Evolutionary conservation across 2,329 filamentous ascomycete species (phyloP).

Genomic region (Hawksworthiomyces lignivorus): DNA sequence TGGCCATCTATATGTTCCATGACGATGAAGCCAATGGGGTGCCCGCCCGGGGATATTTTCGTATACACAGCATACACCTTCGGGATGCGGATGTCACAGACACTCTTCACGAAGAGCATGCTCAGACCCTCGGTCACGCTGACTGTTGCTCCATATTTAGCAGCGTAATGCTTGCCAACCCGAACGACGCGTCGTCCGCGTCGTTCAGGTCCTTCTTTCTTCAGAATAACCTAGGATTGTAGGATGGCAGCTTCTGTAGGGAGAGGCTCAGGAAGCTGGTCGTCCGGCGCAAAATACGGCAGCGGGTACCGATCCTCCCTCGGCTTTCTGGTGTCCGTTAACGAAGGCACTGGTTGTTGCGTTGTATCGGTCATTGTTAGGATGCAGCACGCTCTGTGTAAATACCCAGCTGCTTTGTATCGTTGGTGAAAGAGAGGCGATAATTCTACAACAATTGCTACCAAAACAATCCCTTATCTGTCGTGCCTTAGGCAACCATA

Average conservation of each 20-base stretch:
- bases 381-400: too few species aligned
- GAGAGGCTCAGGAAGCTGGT: background rate
- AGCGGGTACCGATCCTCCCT: background rate
- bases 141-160: background rate
- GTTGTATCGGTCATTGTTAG: too few species aligned
- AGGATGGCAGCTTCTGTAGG: background rate
- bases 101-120: background rate
- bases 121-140: background rate
- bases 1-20: background rate
- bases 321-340: background rate
- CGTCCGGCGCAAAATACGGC: background rate
- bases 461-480: too few species aligned
- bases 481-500: too few species aligned
- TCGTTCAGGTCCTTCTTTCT: too few species aligned
- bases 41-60: background rate
- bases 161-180: background rate
- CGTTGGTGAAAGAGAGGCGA: too few species aligned
- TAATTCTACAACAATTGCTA: too few species aligned
- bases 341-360: too few species aligned
- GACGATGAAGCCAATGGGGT: background rate
- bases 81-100: background rate
- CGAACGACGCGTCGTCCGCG: background rate
- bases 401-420: too few species aligned
- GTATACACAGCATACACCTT: slow-evolving; percentile 1
- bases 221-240: background rate